Conservation (phyloP, 176 grass and related monocot species). For the Elaeis guineensis region DNA sequence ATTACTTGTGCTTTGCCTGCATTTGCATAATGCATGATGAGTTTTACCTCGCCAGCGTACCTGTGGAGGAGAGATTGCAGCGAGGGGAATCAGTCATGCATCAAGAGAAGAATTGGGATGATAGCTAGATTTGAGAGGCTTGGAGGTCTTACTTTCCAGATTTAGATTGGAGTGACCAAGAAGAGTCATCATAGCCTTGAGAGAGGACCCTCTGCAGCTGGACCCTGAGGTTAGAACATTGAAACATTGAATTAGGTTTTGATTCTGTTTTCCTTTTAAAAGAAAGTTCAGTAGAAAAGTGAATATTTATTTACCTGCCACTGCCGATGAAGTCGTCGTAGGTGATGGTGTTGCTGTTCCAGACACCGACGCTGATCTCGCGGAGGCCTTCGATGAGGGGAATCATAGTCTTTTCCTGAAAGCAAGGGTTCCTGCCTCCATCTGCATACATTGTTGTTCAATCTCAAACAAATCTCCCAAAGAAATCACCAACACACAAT, state of each 20-base stretch:
- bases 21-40: conserved; percentile 5
- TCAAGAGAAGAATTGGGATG: neutral
- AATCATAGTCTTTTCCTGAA: conserved; percentile 7
- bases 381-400: conserved; percentile 10
- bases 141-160: neutral
- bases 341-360: conserved; percentile 6
- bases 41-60: conserved; percentile 5
- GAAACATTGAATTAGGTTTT: neutral
- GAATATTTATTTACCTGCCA: neutral
- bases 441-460: neutral
- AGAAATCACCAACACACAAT: too few relatives aligned
- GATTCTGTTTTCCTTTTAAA: too few relatives aligned
- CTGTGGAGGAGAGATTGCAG: neutral
- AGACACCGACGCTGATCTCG: conserved; percentile 6
- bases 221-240: neutral
- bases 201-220: conserved; percentile 1
- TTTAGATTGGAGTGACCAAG: neutral
- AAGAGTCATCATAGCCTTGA: conserved; percentile 9
- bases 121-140: neutral
- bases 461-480: too few relatives aligned
- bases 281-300: too few relatives aligned
- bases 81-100: neutral
- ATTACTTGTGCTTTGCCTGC: neutral
- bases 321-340: conserved; percentile 8
- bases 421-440: conserved; percentile 8